Percentiles rank a stretch among this genome's conserved stretches.
These are phyloP conservation scores for Fraxinus cuspidata DNA, from an alignment of 257 asterid genomes.

Conservation along the genomic window DNA sequence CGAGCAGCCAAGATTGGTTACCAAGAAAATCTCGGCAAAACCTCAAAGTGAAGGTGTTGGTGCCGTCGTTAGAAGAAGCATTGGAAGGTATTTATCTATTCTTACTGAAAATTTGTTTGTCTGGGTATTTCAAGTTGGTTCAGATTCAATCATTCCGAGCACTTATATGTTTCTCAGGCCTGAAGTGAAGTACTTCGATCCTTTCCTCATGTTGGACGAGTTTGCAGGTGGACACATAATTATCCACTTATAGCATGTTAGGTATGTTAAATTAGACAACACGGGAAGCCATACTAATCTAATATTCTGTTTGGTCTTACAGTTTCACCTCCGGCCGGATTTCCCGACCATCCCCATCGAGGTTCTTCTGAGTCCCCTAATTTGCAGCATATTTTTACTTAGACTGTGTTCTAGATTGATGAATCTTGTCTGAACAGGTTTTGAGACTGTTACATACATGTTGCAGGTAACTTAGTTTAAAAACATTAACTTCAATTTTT, in stretches of 20 bases:
- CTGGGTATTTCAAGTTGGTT: background rate
- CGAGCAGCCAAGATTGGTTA: conserved; percentile 67
- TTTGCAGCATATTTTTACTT: background rate
- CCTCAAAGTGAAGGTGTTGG: conserved; percentile 81
- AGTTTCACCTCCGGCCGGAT: conserved; percentile 96
- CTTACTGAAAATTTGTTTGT: background rate
- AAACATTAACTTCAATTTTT: background rate
- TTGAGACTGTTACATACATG: conserved; percentile 89
- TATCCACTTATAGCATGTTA: background rate
- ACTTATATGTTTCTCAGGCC: conserved; percentile 52
- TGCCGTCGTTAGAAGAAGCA: conserved; percentile 82
- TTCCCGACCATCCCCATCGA: conserved; percentile 97
- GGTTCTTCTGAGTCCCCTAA: conserved; percentile 38
- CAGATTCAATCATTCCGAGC: background rate
- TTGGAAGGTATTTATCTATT: conserved; percentile 59
- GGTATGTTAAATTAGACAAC: background rate
- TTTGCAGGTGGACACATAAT: conserved; percentile 56
- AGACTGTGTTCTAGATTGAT: background rate
- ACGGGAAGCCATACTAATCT: background rate
- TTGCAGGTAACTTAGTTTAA: conserved; percentile 46
- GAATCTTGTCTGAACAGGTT: conserved; percentile 47
- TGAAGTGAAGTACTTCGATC: conserved; percentile 78
- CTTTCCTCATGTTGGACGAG: conserved; percentile 87
- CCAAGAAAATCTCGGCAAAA: conserved; percentile 60
- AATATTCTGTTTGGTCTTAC: conserved; percentile 17